Percentiles rank a stretch among this genome's conserved stretches.
These are phyloP conservation scores for Trichoderma gamsii DNA, from an alignment of 495 filamentous ascomycete species.

Conservation along the genomic window DNA sequence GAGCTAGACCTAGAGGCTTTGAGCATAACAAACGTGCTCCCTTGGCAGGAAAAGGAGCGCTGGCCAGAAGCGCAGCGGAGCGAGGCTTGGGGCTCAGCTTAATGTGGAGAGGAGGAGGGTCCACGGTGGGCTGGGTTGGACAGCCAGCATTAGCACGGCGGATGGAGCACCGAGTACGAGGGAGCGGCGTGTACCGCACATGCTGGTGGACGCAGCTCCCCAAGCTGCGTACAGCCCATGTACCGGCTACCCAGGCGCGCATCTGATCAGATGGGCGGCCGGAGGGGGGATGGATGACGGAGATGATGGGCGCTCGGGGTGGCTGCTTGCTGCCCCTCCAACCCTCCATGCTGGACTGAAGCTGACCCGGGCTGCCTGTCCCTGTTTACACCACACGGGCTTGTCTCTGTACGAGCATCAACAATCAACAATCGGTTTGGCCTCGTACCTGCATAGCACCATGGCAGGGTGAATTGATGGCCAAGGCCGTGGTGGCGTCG, in stretches of 20 bases:
- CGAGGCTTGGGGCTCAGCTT: slow-evolving; percentile 14
- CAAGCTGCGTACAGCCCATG: background rate
- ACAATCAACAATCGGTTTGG: too few relatives aligned
- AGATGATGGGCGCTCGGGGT: background rate
- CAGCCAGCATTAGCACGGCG: background rate
- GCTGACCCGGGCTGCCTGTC: too few relatives aligned
- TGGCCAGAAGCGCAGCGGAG: slow-evolving; percentile 11
- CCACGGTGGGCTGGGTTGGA: background rate
- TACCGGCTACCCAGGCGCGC: background rate
- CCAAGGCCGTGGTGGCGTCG: too few relatives aligned
- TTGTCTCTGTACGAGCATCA: too few relatives aligned
- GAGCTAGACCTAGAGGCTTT: background rate
- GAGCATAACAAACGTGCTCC: background rate
- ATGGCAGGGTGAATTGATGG: too few relatives aligned
- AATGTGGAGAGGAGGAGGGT: slow-evolving; percentile 8
- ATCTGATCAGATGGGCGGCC: too few relatives aligned
- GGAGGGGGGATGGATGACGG: background rate
- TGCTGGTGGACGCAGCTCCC: background rate
- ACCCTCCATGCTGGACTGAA: background rate
- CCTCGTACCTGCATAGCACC: too few relatives aligned
- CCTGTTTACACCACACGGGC: too few relatives aligned
- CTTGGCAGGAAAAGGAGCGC: slow-evolving; percentile 14
- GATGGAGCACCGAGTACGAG: background rate
- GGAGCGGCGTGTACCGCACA: background rate
- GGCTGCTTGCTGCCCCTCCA: background rate